phyloP scores from a whole-genome alignment of 2,329 filamentous ascomycete genomes.

The Trichoderma sp. region DNA sequence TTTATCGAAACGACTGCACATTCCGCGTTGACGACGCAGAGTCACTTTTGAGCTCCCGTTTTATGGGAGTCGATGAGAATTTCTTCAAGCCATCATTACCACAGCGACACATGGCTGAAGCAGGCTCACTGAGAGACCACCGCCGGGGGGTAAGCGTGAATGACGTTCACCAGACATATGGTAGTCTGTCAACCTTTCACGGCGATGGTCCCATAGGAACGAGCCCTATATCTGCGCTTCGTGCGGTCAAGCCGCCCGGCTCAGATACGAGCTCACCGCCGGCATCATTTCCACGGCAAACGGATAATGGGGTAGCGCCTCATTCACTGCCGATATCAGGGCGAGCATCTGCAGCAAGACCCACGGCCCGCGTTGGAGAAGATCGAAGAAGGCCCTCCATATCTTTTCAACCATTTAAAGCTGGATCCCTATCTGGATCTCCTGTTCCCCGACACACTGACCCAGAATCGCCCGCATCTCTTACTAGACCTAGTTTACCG shows the following conservation, averaged over 20 bases:
- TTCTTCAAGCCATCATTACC: slow-evolving; percentile 79
- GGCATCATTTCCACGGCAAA: slow-evolving; percentile 45
- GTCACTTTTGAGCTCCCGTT: slow-evolving; percentile 83
- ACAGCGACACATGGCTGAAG: slow-evolving; percentile 45
- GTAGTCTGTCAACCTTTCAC: slow-evolving; percentile 86
- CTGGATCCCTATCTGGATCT: slow-evolving; percentile 88
- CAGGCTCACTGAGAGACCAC: slow-evolving; percentile 73
- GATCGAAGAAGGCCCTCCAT: slow-evolving; percentile 71
- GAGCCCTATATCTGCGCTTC: slow-evolving; percentile 81
- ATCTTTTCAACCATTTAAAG: slow-evolving; percentile 95
- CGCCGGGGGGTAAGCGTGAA: slow-evolving; percentile 45
- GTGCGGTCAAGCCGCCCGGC: slow-evolving; percentile 61
- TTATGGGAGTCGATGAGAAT: slow-evolving; percentile 87
- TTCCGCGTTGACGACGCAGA: slow-evolving; percentile 92
- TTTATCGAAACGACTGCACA: slow-evolving; percentile 83
- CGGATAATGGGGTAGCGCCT: slow-evolving; percentile 45
- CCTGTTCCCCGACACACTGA: slow-evolving; percentile 57
- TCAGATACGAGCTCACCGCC: slow-evolving; percentile 62
- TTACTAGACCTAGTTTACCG: slow-evolving; percentile 47
- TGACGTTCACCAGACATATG: slow-evolving; percentile 78
- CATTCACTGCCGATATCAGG: slow-evolving; percentile 53
- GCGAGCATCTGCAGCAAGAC: slow-evolving; percentile 33
- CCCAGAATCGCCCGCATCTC: slow-evolving; percentile 52
- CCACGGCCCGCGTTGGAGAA: slow-evolving; percentile 49
- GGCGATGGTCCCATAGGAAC: slow-evolving; percentile 74